Percentiles rank a stretch among this genome's conserved stretches.
Evolutionary conservation across 352 stramenopile genomes (phyloP).

Genomic region (Phytophthora hibernalis): DNA sequence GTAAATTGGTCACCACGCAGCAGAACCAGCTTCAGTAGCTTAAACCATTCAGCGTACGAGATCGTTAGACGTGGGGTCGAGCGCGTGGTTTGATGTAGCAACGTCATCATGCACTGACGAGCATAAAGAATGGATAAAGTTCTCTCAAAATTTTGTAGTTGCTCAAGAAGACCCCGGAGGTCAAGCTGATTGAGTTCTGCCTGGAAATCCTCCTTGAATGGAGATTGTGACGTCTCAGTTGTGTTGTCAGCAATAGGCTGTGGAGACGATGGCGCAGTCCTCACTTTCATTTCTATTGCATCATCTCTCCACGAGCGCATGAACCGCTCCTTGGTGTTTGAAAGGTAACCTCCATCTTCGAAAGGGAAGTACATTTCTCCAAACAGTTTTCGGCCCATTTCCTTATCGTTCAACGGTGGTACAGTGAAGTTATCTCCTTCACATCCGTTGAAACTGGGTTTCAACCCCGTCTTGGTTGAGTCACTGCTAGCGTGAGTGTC

Average conservation of each 20-base stretch:
- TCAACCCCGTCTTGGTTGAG: not conserved
- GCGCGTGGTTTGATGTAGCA: conserved; percentile 24
- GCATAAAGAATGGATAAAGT: conserved; percentile 46
- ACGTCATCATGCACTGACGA: conserved; percentile 28
- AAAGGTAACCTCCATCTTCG: conserved; percentile 77
- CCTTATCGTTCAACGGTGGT: conserved; percentile 70
- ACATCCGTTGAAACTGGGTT: not conserved
- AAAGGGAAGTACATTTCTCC: conserved; percentile 90
- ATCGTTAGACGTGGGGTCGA: conserved; percentile 4
- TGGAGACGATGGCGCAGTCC: not conserved
- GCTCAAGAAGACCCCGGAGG: conserved; percentile 19
- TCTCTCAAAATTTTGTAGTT: conserved; percentile 35
- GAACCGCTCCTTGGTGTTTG: conserved; percentile 52
- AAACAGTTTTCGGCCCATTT: conserved; percentile 86
- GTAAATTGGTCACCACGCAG: conserved; percentile 61
- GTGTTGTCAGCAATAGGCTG: conserved; percentile 5
- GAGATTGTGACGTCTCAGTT: not conserved
- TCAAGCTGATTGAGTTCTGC: conserved; percentile 31
- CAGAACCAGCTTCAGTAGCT: conserved; percentile 58
- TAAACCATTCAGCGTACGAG: conserved; percentile 40
- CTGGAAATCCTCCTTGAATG: conserved; percentile 35
- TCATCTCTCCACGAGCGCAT: conserved; percentile 39
- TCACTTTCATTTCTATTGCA: conserved; percentile 41
- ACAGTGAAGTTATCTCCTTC: not conserved
- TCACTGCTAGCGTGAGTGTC: not conserved